Percentiles rank a stretch among this genome's conserved stretches.
Conservation (phyloP, 2,329 filamentous ascomycete genomes). For the Cordyceps fumosorosea region DNA sequence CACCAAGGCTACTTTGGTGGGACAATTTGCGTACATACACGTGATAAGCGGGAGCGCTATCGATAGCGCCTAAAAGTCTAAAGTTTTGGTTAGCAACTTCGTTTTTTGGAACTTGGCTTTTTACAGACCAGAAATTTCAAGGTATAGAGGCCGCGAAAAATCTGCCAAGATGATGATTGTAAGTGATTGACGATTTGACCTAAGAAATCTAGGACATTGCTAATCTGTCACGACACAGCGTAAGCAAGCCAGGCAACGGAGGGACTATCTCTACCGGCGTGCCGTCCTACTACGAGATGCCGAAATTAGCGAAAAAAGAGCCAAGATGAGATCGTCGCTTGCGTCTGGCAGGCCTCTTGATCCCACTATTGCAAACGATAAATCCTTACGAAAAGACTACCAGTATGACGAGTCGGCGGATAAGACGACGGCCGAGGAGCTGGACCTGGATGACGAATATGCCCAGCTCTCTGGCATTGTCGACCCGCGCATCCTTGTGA, state of each 20-base stretch:
- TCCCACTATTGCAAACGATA: constrained; percentile 78
- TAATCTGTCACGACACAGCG: constrained; percentile 24
- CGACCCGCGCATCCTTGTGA: constrained; percentile 83
- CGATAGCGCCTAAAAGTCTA: constrained; percentile 23
- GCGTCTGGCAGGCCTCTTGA: constrained; percentile 85
- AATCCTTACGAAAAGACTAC: constrained; percentile 74
- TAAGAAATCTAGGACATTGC: constrained; percentile 1
- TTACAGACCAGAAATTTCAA: neutral
- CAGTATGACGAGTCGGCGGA: constrained; percentile 87
- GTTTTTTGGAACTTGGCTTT: constrained; percentile 17
- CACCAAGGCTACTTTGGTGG: constrained; percentile 27
- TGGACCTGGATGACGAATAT: constrained; percentile 85
- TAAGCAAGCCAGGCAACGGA: constrained; percentile 36
- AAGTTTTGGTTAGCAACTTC: constrained; percentile 19
- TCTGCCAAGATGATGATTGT: constrained; percentile 26
- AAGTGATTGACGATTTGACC: constrained; percentile 15
- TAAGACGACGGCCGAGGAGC: constrained; percentile 57
- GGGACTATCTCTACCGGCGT: constrained; percentile 72
- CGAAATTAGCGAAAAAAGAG: constrained; percentile 85
- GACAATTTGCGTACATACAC: constrained; percentile 36
- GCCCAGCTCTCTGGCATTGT: constrained; percentile 83
- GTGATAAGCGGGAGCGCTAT: constrained; percentile 30
- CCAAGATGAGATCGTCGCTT: constrained; percentile 77
- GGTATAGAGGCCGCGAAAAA: constrained; percentile 3
- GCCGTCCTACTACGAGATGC: constrained; percentile 84